These are phyloP conservation scores for Cryptococcus hybrid DNA, from an alignment of 1,284 basidiomycete genomes.

Conservation along the genomic window DNA sequence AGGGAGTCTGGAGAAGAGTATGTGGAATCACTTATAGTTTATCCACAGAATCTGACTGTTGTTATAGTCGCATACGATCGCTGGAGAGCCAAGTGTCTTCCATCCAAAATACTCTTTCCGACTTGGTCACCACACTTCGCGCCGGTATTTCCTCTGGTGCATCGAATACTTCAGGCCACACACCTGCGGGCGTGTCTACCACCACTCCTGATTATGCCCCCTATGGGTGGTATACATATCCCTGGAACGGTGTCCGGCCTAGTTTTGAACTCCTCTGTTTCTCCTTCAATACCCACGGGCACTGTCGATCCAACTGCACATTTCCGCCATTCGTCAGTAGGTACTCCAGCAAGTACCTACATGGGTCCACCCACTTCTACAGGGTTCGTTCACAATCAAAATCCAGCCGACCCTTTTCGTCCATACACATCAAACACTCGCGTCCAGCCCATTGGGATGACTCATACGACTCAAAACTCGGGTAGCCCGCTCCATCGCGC, in stretches of 20 bases:
- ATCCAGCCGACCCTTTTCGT: conserved; percentile 4
- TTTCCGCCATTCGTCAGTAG: not conserved
- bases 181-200: conserved; percentile 17
- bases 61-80: conserved; percentile 74
- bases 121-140: conserved; percentile 61
- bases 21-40: not conserved
- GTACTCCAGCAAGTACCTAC: not conserved
- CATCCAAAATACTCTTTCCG: conserved; percentile 73
- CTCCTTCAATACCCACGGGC: not conserved
- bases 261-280: not conserved
- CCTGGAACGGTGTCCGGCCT: not conserved
- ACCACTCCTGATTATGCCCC: conserved; percentile 20
- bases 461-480: not conserved
- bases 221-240: not conserved
- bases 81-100: conserved; percentile 76
- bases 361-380: not conserved
- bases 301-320: not conserved
- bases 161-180: conserved; percentile 25
- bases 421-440: not conserved
- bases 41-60: not conserved
- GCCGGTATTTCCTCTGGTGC: conserved; percentile 26
- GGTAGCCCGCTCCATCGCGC: not conserved
- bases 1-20: conserved; percentile 51
- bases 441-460: not conserved
- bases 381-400: not conserved